These are phyloP conservation scores for Solanum hybrid DNA, from an alignment of 305 asterid species.

Conservation along the genomic window DNA sequence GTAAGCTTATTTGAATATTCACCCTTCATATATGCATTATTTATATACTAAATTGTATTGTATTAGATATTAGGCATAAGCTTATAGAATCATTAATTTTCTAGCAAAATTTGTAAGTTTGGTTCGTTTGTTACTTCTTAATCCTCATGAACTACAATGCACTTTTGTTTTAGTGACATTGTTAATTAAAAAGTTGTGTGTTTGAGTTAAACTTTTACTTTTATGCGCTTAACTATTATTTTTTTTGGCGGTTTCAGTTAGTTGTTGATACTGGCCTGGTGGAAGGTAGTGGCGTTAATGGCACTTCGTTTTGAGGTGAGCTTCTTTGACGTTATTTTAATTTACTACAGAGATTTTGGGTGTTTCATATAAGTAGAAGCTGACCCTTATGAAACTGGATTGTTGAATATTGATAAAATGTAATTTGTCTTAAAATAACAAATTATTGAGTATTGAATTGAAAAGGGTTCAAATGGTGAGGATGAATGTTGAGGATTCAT, in stretches of 20 bases:
- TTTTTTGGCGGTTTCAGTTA: background rate
- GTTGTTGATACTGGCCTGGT: background rate
- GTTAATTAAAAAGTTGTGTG: background rate
- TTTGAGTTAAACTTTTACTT: background rate
- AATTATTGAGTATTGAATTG: background rate
- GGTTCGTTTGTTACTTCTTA: background rate
- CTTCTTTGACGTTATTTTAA: background rate
- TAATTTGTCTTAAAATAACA: background rate
- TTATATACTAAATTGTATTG: background rate
- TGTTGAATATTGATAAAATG: background rate
- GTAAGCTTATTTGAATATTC: background rate
- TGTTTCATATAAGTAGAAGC: background rate
- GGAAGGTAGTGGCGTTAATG: conserved; percentile 6
- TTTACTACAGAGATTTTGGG: background rate
- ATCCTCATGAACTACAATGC: background rate
- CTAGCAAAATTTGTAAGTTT: background rate
- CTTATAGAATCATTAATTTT: background rate
- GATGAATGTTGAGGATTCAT: background rate
- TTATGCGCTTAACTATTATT: background rate
- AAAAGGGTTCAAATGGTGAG: background rate
- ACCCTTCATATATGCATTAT: background rate
- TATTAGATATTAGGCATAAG: background rate
- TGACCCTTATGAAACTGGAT: background rate
- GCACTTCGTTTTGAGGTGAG: conserved; percentile 30
- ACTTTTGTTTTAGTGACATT: background rate